Evolutionary conservation across 768 basidiomycete genomes (phyloP).

Genomic region (Leccinum aurantiacum): DNA sequence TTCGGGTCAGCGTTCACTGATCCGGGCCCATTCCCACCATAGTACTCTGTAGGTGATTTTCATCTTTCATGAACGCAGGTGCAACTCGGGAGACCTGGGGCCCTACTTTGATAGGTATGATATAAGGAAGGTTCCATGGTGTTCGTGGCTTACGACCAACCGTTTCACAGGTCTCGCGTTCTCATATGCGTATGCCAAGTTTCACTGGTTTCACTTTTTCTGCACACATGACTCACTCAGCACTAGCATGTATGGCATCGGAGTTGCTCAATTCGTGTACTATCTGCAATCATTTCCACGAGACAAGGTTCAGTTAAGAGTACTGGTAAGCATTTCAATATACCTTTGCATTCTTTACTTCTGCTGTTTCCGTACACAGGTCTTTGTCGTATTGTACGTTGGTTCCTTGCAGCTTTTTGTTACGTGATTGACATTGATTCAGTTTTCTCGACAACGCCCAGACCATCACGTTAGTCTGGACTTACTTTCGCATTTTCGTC

Average conservation of each 20-base stretch:
- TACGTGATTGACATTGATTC: neutral
- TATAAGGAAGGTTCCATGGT: neutral
- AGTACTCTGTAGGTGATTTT: neutral
- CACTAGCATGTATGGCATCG: neutral
- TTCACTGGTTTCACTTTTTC: neutral
- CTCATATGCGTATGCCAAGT: constrained; percentile 11
- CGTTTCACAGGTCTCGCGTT: constrained; percentile 18
- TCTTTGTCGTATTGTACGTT: constrained; percentile 12
- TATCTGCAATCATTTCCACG: constrained; percentile 19
- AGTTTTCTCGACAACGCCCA: constrained; percentile 13
- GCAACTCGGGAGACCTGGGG: constrained; percentile 7
- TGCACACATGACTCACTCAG: neutral
- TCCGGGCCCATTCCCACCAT: neutral
- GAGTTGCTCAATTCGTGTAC: neutral
- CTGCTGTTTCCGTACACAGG: constrained; percentile 3
- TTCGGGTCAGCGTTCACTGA: too few relatives aligned
- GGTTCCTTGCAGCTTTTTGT: too few relatives aligned
- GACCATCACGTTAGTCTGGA: neutral
- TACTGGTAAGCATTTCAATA: constrained; percentile 9
- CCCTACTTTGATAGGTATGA: constrained; percentile 21
- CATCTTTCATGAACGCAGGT: constrained; percentile 7
- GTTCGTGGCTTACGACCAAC: neutral
- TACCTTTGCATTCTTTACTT: neutral
- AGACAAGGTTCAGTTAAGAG: constrained; percentile 13
- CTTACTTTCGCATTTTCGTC: constrained; percentile 7